Evolutionary conservation across 805 yeast genomes (phyloP), one percentile per base, ranked within the genome.

Genomic region (Nakazawaea ishiwadae): DNA sequence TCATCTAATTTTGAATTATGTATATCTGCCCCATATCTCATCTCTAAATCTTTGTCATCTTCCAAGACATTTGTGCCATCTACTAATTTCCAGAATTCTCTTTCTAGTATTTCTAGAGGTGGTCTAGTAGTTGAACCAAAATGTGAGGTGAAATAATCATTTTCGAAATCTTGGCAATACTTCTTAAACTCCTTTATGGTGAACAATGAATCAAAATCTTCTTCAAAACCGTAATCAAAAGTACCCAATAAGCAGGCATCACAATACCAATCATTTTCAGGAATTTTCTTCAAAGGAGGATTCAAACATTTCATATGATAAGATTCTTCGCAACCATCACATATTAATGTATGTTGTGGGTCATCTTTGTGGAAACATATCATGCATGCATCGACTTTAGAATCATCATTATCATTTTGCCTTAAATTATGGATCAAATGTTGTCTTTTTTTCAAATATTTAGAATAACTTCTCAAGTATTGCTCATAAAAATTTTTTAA

Each of bases 201-300:
- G 48, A 54, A 63, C 5, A 86, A 60, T 0, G 81, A 66, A 53
- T 82, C 61, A 43, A 56, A 56, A 40, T 63, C 68, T 48, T 84
- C 93, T 48, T 84, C 90, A 58, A 91, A 90, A 0, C 95, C 96
- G 54, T 87, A 90, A 48, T 80, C 89, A 1, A 93, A 91, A 31
- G 86, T 82, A 0, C 96, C 96, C 11, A 84, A 68, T n/a, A 90
- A 65, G 59, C 98, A 90, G 43, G 73, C 74, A 37, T 82, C 83
- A 58, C 98, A 90, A 54, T 72, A 81, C 96, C 96, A 90, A 14
- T 68, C 73, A 9, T 75, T 75, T 19, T 66, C 55, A 0, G 90
- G 89, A 2, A 81, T 62, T 2, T 52, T 51, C 1, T 59, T 54
- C 18, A 83, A 49, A 1, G 79, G 79, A 2, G 83, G 83, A 11